Conservation (phyloP, 345 rosid genomes). For the Murraya paniculata region DNA sequence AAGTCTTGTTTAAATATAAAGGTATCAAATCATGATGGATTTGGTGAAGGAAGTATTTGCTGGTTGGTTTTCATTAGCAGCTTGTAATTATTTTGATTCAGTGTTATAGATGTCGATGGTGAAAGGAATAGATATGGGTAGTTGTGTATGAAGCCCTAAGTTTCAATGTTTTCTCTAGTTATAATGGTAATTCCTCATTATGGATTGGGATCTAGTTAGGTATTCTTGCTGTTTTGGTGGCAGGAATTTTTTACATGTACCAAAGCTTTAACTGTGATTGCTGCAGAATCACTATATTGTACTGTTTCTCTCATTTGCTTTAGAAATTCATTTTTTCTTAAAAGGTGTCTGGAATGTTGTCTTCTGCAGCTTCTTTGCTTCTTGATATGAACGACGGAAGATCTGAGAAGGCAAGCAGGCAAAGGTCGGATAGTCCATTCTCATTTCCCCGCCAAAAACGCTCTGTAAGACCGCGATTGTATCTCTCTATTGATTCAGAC, state of each 20-base stretch:
- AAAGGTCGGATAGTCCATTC: conserved; percentile 70
- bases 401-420: conserved; percentile 63
- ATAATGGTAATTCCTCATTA: neutral
- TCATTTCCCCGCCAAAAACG: conserved; percentile 86
- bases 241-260: neutral
- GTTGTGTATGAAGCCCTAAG: neutral
- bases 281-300: neutral
- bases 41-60: neutral
- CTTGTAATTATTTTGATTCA: neutral
- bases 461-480: conserved; percentile 70
- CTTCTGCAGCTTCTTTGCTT: conserved; percentile 75
- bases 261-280: neutral
- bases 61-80: neutral
- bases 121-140: neutral
- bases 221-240: neutral
- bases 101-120: neutral
- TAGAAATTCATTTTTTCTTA: neutral
- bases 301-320: neutral
- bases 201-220: neutral
- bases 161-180: neutral
- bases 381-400: conserved; percentile 71
- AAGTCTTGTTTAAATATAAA: neutral
- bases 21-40: neutral
- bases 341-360: conserved; percentile 15
- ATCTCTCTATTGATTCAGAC: conserved; percentile 78